phyloP scores from a whole-genome alignment of 202 grass and related monocot genomes.

The Thinopyrum obtusiflorum region DNA sequence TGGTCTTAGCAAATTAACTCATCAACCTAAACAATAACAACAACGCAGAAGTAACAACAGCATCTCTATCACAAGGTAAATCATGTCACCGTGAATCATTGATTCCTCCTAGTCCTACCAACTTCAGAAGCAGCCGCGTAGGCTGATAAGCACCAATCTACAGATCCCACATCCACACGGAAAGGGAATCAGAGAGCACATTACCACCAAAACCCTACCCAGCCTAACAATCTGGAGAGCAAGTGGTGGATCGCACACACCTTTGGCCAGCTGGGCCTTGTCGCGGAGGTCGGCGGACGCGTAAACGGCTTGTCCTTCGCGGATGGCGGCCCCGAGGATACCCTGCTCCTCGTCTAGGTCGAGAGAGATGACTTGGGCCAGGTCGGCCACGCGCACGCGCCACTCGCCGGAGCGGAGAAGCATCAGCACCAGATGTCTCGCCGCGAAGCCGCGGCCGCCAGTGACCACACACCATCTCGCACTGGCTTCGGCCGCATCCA shows the following conservation, averaged over 20 bases:
- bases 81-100: neutral
- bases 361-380: conserved; percentile 53
- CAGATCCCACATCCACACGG: neutral
- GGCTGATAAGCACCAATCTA: neutral
- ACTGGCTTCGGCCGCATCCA: conserved; percentile 24
- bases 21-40: neutral
- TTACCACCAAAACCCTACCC: neutral
- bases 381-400: conserved; percentile 83
- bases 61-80: neutral
- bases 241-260: conserved; percentile 33
- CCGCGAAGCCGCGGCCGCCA: conserved; percentile 81
- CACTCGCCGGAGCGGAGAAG: conserved; percentile 68
- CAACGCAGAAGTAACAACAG: neutral
- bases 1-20: conserved; percentile 6
- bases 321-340: conserved; percentile 59
- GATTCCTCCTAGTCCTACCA: neutral
- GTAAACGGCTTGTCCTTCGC: conserved; percentile 60
- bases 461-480: conserved; percentile 83
- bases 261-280: conserved; percentile 72
- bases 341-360: conserved; percentile 67
- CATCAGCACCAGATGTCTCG: conserved; percentile 73
- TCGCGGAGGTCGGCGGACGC: conserved; percentile 73
- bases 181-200: neutral
- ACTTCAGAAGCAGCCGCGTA: neutral
- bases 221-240: conserved; percentile 3